Base-by-base conservation (phyloP, 768 basidiomycete species). In the Porpolomopsis calyptriformis region DNA sequence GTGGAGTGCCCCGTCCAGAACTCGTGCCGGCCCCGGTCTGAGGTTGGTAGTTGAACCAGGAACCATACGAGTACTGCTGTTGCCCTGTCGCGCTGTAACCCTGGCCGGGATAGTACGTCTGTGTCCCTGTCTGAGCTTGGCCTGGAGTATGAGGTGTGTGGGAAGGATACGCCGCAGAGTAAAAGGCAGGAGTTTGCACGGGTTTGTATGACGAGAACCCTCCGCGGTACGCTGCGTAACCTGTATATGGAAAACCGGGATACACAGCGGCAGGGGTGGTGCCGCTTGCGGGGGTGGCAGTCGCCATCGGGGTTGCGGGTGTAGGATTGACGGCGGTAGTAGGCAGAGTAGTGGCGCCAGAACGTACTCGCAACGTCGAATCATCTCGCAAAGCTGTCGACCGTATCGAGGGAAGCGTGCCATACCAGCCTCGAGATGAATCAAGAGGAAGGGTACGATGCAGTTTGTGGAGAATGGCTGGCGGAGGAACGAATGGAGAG, bases 351-450 rank as follows among this genome's bases (percentile, higher is more conserved):
- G 42, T 40, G 7, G 59, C 52, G 3, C 70, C 65, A 1, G 74
- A 49, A 7, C 60, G 60, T 49, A 86, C 71, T 62, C 78, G 80
- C 37, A 87, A 64, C 1, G 86, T 90, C 3, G 76, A 72, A 56
- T 89, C 79, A 59, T 88, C 86, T 14, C 80, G 77, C 12, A 88
- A 71, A 4, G 85, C 82, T 0, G 73, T 71, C 8, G 73, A 49
- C 20, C 72, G 69, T 39, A 71, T 65, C 10, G 76, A 55, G 9
- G 81, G 77, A 2, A 89, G 71, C 2, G 79, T 88, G 27, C 86
- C 86, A 53, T 78, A 67, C 85, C 85, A 90, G 18, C 85, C 82
- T 47, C 67, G 65, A 2, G 76, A 67, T 12, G 80, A 70, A 7
- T 71, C 69, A 20, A 74, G 57, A 1, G 80, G 82, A 2, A 90